Conservation (phyloP, 2,329 filamentous ascomycete species). For the Sclerotinia glacialis region DNA sequence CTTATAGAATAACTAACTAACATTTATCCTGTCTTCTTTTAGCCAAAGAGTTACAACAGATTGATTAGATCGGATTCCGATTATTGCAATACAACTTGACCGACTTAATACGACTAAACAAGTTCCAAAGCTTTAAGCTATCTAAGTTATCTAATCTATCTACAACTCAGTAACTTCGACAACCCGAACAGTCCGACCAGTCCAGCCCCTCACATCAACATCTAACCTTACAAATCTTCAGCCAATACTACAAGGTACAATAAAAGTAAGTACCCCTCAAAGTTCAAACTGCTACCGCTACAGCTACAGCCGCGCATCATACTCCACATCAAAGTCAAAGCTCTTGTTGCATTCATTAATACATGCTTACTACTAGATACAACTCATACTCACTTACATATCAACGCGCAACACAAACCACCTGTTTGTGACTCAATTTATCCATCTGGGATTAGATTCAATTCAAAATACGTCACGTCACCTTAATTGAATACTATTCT, state of each 20-base stretch:
- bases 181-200: not conserved
- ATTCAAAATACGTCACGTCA: constrained; percentile 29
- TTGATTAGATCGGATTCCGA: not conserved
- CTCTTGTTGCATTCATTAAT: constrained; percentile 6
- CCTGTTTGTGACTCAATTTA: constrained; percentile 2
- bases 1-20: not conserved
- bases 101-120: too few species aligned
- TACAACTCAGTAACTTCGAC: not conserved
- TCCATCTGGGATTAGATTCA: constrained; percentile 14
- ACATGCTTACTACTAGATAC: not conserved
- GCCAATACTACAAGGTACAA: not conserved
- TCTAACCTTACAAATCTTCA: constrained; percentile 1
- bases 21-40: not conserved
- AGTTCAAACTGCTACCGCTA: not conserved
- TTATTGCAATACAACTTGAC: too few species aligned
- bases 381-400: constrained; percentile 7
- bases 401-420: constrained; percentile 19
- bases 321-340: constrained; percentile 18
- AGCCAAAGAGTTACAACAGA: constrained; percentile 1
- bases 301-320: constrained; percentile 3
- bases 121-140: not conserved
- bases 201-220: constrained; percentile 9
- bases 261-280: constrained; percentile 3
- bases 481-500: constrained; percentile 20
- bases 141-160: not conserved